Base-by-base conservation (phyloP, 768 basidiomycete genomes). In the Termitomyces sp. region DNA sequence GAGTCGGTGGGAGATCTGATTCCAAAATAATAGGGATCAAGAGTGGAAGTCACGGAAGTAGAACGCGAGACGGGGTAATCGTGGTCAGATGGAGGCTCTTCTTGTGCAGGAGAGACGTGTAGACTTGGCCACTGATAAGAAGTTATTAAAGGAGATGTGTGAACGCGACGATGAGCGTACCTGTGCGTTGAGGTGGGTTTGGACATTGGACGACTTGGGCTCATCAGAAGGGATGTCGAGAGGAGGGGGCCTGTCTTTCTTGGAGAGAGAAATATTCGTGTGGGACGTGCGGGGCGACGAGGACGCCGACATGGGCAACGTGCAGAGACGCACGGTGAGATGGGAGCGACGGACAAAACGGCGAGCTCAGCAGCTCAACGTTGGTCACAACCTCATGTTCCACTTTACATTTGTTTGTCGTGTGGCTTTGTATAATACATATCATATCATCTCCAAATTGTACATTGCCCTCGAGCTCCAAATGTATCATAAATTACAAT, bases 1-100 rank as follows among this genome's bases (percentile, higher is more conserved):
- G 87, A 88, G 59, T 83, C 84, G n/a, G 83, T 79, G 26, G 87
- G 84, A 37, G 87, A 85, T 63, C 78, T 80, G 26, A 82, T 71
- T 48, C 88, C 86, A 75, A 93, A 93, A 71, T 94, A 94, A 70
- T 94, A 94, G 8, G 91, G 90, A 75, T 93, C 92, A 55, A 94
- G 77, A 44, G 91, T 90, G 32, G 90, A 92, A 46, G 87, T 84
- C 51, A 88, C 79, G 29, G 92, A 92, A 22, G 76, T 76, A 42
- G 90, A 84, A 68, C 90, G 89, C 54, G 86, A 85, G 50, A 73
- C 61, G 24, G 75, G 69, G 44, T 69, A 68, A 52, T 83, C 82
- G 55, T 72, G 75, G 62, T 85, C 81, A 57, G 71, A 69, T 63
- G 73, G 65, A 27, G 71, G 64, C 47, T 67, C 67, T 46, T 75